Base-by-base conservation (phyloP, 495 filamentous ascomycete genomes). In the Trichoderma reesei region DNA sequence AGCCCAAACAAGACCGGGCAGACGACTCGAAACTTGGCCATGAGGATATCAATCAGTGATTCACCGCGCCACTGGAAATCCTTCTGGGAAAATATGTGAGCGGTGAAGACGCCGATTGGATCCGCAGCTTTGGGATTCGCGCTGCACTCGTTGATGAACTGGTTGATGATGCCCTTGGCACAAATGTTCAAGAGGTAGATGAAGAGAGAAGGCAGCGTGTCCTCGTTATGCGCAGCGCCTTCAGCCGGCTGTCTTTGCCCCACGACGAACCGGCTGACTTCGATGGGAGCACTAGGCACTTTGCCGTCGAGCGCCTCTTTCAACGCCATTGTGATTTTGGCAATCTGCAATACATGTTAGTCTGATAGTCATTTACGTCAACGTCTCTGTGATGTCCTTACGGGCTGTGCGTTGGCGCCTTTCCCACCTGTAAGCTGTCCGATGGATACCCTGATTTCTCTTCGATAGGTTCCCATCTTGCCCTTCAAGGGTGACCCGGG, bases 1-100 rank as follows among this genome's bases (percentile, higher is more conserved):
- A 92, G 86, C 20, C 95, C 95, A 73, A 90, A 98, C 11, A 99
- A 78, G 11, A 91, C 87, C 4, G 95, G 93, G 69, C 91, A 96
- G 34, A 84, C 80, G 5, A 87, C 78, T 46, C 90, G 85, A 66
- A 90, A 88, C 72, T 98, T 96, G 37, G 94, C 91, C 70, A 95
- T 83, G 26, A 98, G 74, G 62, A 98, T 88, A 67, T 97, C 92
- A 51, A 91, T 88, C 67, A 98, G 77, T 13, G 86, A 83, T 39
- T 79, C 73, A 3, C 88, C 90, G 37, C 89, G 82, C 81, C 88
- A 90, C 18, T 80, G 75, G 68, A 91, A 88, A 0, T 80, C 73
- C 0, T 83, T 76, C 20, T 81, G 76, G 3, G 91, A 86, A 69
- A 96, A 93, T 31, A 92, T 83, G 59, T 86, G 83, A 18, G 86